Evolutionary conservation across 257 asterid genomes (phyloP), one percentile per base, ranked within the genome.

Genomic region (Ilex aquifolium): DNA sequence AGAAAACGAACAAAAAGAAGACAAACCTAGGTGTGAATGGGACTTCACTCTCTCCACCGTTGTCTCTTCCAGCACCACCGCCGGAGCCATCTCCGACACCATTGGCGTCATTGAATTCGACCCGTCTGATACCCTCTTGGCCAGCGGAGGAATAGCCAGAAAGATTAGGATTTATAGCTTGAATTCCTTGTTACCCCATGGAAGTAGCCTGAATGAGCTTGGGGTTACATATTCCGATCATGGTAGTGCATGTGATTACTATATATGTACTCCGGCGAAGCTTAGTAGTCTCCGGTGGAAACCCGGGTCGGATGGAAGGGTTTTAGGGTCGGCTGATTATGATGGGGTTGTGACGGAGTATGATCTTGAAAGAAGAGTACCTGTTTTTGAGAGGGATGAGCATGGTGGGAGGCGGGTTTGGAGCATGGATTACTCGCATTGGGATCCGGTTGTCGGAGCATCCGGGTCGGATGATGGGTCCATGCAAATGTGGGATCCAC

Each of bases 391-490:
- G 81, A 77, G 98, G 7, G 98, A 91, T 76, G 98, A 91, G 82
- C 98, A 91, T 53, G 95, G 96, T 0, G 98, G 98, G 1, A 56
- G 87, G 66, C 87, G 98, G 63, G 90, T 91, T 0, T 91, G 95
- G 95, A 82, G 90, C 90, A 73, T 91, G 60, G 96, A 88, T 50
- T 91, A 91, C 60, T 82, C 92, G 21, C 40, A 51, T 3, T 29
- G 54, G 31, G 83, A 81, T 12, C 88, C 96, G 65, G 68, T 69
- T 30, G 12, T 88, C 2, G 98, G 98, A 0, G 96, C 95, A 10
- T 91, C 98, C 72, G 96, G 91, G 32, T 86, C 98, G 56, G 98
- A 91, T 13, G 98, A 91, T 32, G 96, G 98, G 29, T 79, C 95
- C 85, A 76, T 88, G 87, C 98, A 88, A 59, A 72, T 84, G 78